These are phyloP conservation scores for Cystobasidium onofrii DNA, from an alignment of 768 basidiomycete genomes.

Conservation along the genomic window DNA sequence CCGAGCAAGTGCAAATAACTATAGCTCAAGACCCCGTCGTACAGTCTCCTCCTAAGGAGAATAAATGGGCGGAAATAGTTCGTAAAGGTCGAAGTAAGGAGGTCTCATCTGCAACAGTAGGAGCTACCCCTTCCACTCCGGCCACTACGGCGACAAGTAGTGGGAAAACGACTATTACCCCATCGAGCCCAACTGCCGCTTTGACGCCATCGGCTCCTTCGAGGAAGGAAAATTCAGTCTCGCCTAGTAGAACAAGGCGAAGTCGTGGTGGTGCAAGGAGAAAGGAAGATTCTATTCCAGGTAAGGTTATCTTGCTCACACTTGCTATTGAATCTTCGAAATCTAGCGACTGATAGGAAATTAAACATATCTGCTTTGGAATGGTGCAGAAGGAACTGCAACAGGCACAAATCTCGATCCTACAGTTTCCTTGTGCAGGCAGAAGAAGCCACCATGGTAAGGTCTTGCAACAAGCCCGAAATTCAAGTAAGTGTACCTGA, in stretches of 20 bases:
- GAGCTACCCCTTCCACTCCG: neutral
- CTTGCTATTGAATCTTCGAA: no score
- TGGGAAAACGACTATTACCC: neutral
- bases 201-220: neutral
- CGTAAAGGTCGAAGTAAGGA: neutral
- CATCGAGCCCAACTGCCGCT: neutral
- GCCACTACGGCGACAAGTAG: neutral
- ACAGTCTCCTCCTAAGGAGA: neutral
- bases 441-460: constrained; percentile 31
- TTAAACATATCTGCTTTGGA: neutral
- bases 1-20: neutral
- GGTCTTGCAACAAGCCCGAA: neutral
- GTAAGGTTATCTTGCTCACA: neutral
- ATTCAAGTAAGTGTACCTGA: no score
- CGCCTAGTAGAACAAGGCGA: neutral
- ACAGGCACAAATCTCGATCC: neutral
- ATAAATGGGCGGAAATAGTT: neutral
- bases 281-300: neutral
- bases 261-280: neutral
- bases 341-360: no score
- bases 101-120: neutral
- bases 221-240: neutral
- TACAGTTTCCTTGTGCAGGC: constrained; percentile 17
- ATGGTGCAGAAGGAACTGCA: neutral
- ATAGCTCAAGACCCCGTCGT: neutral